phyloP scores from a whole-genome alignment of 1,284 basidiomycete species.

The Exobasidium cylindrosporum region DNA sequence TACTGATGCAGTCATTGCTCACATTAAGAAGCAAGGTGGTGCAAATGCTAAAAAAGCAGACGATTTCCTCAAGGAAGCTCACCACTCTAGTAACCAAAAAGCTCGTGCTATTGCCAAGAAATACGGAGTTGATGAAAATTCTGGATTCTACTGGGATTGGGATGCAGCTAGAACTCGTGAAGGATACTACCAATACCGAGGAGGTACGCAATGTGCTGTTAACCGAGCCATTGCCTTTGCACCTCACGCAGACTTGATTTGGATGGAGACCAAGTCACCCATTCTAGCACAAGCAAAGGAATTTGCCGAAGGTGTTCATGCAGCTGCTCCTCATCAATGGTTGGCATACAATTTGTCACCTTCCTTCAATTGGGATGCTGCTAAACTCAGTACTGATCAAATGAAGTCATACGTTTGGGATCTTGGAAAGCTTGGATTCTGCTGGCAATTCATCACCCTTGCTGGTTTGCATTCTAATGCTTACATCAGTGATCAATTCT shows the following conservation, averaged over 20 bases:
- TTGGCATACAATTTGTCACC: constrained; percentile 55
- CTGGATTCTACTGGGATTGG: constrained; percentile 75
- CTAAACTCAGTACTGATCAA: constrained; percentile 76
- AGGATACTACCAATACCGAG: constrained; percentile 94
- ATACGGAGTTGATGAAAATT: constrained; percentile 66
- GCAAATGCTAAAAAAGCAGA: constrained; percentile 55
- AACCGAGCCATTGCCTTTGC: constrained; percentile 89
- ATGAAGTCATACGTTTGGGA: constrained; percentile 93
- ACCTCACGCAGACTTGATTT: constrained; percentile 77
- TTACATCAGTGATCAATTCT: constrained; percentile 92
- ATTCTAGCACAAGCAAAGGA: constrained; percentile 88
- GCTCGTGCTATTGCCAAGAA: constrained; percentile 75
- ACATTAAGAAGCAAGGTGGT: constrained; percentile 66
- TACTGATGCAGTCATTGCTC: constrained; percentile 70
- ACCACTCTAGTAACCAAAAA: constrained; percentile 67
- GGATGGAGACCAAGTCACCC: constrained; percentile 87
- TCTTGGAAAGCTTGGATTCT: constrained; percentile 86
- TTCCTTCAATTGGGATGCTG: constrained; percentile 66
- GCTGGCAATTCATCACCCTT: constrained; percentile 98
- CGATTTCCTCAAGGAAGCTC: constrained; percentile 65
- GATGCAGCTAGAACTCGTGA: constrained; percentile 89
- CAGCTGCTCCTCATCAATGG: constrained; percentile 49
- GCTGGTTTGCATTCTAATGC: constrained; percentile 95
- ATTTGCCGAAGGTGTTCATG: constrained; percentile 65
- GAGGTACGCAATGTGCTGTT: constrained; percentile 90